Conservation (phyloP, 2,329 filamentous ascomycete genomes). For the Metarhizium sp. region DNA sequence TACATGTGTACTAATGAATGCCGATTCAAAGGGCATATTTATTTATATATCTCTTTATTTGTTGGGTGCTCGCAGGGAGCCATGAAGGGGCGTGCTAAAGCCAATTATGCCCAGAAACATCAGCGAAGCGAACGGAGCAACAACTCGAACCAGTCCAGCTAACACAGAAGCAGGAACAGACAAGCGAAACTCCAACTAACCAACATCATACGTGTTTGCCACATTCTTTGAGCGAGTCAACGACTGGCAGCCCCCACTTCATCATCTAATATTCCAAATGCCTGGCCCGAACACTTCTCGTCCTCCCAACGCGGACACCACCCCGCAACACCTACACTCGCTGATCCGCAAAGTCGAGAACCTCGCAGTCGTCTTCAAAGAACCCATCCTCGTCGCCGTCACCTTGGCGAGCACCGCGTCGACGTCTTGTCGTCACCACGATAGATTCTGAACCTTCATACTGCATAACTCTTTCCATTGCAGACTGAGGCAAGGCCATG, state of each 20-base stretch:
- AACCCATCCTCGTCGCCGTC: slow-evolving; percentile 62
- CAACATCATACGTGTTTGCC: background rate
- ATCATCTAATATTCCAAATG: background rate
- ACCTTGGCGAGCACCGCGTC: slow-evolving; percentile 42
- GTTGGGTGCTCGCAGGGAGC: slow-evolving; percentile 12
- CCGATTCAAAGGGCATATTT: slow-evolving; percentile 1
- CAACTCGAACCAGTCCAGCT: slow-evolving; percentile 7
- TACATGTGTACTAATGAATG: background rate
- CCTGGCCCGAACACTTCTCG: background rate
- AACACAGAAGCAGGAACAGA: slow-evolving; percentile 5
- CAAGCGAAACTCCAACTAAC: slow-evolving; percentile 6
- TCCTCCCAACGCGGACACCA: background rate
- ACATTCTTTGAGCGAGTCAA: background rate
- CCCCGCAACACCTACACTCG: slow-evolving; percentile 36
- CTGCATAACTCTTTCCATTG: slow-evolving; percentile 54
- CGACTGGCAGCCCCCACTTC: background rate
- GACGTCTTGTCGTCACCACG: slow-evolving; percentile 69
- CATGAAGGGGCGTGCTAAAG: slow-evolving; percentile 1
- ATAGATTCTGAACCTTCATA: slow-evolving; percentile 63
- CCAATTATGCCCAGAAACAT: slow-evolving; percentile 16
- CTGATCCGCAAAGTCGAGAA: slow-evolving; percentile 77
- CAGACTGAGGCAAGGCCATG: slow-evolving; percentile 50
- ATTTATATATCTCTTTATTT: slow-evolving; percentile 19
- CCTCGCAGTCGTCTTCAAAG: slow-evolving; percentile 88
- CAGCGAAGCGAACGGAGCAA: slow-evolving; percentile 18